Evolutionary conservation across 1,284 basidiomycete species (phyloP).

Genomic region (Ganoderma multipileum): DNA sequence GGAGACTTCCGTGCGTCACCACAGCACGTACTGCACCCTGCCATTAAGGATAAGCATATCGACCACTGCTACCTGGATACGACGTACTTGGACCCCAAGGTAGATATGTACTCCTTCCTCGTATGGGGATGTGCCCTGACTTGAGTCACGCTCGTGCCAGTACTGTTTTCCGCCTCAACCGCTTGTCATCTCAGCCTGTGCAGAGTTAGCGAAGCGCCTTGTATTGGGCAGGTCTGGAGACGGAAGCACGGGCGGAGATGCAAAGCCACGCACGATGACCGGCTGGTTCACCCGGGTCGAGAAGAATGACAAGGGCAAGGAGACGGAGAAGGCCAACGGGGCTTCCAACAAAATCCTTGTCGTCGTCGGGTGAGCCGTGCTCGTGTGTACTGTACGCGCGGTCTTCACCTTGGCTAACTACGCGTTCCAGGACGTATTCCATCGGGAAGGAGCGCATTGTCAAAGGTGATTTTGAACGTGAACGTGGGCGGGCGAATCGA

Average conservation of each 20-base stretch:
- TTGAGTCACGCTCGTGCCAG: conserved; percentile 42
- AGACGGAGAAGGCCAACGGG: conserved; percentile 26
- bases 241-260: conserved; percentile 38
- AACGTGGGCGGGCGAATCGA: too few relatives aligned
- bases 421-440: conserved; percentile 79
- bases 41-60: conserved; percentile 78
- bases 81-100: conserved; percentile 93
- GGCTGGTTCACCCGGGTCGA: conserved; percentile 36
- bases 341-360: conserved; percentile 60
- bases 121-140: not conserved
- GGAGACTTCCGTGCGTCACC: conserved; percentile 94
- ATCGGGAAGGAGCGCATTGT: conserved; percentile 98
- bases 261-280: conserved; percentile 35
- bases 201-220: conserved; percentile 75
- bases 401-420: not conserved
- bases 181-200: conserved; percentile 91
- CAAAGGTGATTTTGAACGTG: conserved; percentile 60
- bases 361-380: conserved; percentile 73
- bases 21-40: conserved; percentile 82
- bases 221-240: conserved; percentile 45
- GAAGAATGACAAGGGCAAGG: conserved; percentile 32
- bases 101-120: conserved; percentile 38
- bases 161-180: conserved; percentile 97
- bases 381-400: not conserved
- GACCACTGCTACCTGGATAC: conserved; percentile 96